Evolutionary conservation across 169 alveolate genomes (phyloP).

Genomic region (Plasmodium cynomolgi): DNA sequence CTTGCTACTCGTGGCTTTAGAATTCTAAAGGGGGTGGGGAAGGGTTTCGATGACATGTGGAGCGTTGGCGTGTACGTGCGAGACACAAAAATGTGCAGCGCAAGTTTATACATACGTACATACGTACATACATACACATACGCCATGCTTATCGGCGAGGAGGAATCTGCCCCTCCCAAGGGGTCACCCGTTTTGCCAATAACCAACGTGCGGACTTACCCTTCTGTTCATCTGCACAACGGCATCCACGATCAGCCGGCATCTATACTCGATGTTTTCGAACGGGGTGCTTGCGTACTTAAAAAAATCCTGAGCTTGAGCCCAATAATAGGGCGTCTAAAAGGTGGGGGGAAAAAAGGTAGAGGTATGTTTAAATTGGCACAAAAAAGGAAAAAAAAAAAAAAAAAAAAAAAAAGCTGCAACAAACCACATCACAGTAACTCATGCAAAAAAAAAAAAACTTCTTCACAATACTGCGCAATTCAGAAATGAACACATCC

Average conservation of each 20-base stretch:
- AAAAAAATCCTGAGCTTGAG: conserved; percentile 55
- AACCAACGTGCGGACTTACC: neutral
- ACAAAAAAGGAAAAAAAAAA: neutral
- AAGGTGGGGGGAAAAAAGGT: neutral
- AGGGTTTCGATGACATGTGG: neutral
- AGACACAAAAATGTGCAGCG: too few species aligned
- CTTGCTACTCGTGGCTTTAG: conserved; percentile 7
- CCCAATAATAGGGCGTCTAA: conserved; percentile 68
- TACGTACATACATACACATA: neutral
- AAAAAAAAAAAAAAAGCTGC: too few species aligned
- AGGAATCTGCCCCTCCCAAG: neutral
- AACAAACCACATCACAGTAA: too few species aligned
- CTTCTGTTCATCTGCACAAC: conserved; percentile 5
- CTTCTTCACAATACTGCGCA: neutral
- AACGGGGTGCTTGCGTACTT: conserved; percentile 59
- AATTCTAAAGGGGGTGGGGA: neutral
- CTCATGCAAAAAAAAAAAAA: too few species aligned
- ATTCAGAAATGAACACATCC: neutral
- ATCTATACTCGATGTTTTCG: conserved; percentile 49
- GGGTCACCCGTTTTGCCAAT: neutral
- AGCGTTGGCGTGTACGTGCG: too few species aligned
- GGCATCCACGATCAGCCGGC: conserved; percentile 59
- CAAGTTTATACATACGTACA: neutral
- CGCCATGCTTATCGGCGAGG: neutral
- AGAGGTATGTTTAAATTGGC: neutral